Base-by-base conservation (phyloP, 352 stramenopile genomes). In the Phytopythium chamaehyphon region DNA sequence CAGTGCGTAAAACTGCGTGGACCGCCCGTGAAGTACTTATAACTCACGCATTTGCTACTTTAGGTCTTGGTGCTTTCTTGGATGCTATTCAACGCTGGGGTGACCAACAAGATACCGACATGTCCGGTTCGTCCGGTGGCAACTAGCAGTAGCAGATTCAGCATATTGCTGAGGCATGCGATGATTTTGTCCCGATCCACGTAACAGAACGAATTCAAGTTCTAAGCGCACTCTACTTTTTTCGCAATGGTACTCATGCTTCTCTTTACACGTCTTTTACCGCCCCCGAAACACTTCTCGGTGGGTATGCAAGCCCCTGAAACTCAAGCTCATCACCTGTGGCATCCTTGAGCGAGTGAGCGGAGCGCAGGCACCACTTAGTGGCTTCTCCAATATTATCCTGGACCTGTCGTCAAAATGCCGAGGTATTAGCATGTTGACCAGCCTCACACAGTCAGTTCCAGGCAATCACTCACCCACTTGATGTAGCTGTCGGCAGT, bases 21-120 rank as follows among this genome's bases (percentile, higher is more conserved):
- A n/a, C n/a, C n/a, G n/a, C n/a, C n/a, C n/a, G n/a, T n/a, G n/a
- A n/a, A n/a, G n/a, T n/a, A n/a, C n/a, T n/a, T n/a, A n/a, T n/a
- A n/a, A n/a, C n/a, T n/a, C n/a, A n/a, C n/a, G n/a, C n/a, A n/a
- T n/a, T n/a, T n/a, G n/a, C n/a, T n/a, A n/a, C n/a, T n/a, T n/a
- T n/a, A 92, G 83, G 76, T 35, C 64, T 93, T n/a, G 80, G 83
- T 36, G 83, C 78, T 2, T 82, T 93, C 54, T 56, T 93, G 19
- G 80, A 76, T 8, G 78, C 78, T 24, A 86, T 93, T 36, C 80
- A 91, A 52, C 74, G 78, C 57, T 91, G 81, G 81, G 81, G 71
- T 24, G 69, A 89, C 50, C 70, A 83, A 26, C 76, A 86, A 55
- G 61, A 76, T 57, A 58, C 62, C 9, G 26, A 49, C 42, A 83